Evolutionary conservation across 2,329 filamentous ascomycete species (phyloP), one percentile per base, ranked within the genome.

Genomic region (Trichoderma sp.): DNA sequence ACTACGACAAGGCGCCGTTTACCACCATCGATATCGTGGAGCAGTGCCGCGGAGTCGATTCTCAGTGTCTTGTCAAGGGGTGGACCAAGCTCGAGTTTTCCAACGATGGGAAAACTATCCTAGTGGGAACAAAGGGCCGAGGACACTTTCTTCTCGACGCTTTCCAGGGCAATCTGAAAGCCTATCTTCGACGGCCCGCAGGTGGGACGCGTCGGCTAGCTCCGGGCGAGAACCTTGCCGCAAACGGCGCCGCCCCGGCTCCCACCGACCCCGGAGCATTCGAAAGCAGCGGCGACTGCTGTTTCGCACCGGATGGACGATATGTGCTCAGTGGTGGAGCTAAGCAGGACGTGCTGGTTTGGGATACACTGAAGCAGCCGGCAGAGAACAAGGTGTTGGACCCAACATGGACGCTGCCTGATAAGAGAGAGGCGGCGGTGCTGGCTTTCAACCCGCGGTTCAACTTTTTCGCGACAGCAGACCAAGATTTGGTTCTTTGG

Each of bases 71-170:
- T 1, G 84, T 88, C 73, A 87, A 87, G 67, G 91, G 91, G 12
- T 99, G 96, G 96, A 96, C 93, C 1, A 94, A 92, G 76, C 86
- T 99, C 56, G 94, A 97, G 77, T 98, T 99, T 80, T 96, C 93
- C 72, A 99, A 99, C 77, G 96, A 99, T 78, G 96, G 96, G 21
- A 97, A 97, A 78, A 89, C 89, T 73, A 83, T 99, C 62, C 86
- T 99, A 6, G 81, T 99, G 21, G 93, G 93, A 15, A 98, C 95
- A 2, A 93, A 91, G 63, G 93, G 93, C 7, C 87, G 87, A 66
- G 94, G 94, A 0, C 96, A 99, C 81, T 97, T 96, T 78, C 84
- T 99, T 3, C 85, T 99, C n/a, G 96, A 99, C 79, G 93, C 95
- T 1, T 98, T 98, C 79, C 90, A 93, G 56, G 96, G 95, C 51